A percentile compares a stretch with the other conserved stretches of the same genome.
Conservation (phyloP, 768 basidiomycete genomes). For the Tricholoma sp. region DNA sequence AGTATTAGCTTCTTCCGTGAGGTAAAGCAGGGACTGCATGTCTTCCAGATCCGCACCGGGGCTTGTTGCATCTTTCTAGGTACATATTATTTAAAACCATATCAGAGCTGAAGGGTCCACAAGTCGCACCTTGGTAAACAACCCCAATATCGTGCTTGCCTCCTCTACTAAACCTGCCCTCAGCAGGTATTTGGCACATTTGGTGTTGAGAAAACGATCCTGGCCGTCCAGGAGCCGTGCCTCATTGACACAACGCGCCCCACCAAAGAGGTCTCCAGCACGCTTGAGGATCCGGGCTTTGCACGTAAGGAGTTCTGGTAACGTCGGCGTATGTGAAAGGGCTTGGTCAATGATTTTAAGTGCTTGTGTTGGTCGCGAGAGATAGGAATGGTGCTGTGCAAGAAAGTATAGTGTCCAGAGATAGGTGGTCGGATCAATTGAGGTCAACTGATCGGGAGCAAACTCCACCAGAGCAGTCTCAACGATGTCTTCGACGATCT, state of each 20-base stretch:
- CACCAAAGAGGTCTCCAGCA: conserved; percentile 72
- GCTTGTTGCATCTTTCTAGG: conserved; percentile 76
- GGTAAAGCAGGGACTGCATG: conserved; percentile 90
- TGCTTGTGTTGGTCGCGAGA: conserved; percentile 47
- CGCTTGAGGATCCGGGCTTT: conserved; percentile 84
- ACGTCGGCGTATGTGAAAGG: conserved; percentile 81
- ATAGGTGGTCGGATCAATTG: conserved; percentile 70
- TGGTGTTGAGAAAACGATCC: conserved; percentile 93
- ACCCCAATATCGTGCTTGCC: conserved; percentile 65
- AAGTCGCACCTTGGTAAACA: conserved; percentile 83
- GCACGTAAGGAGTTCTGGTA: conserved; percentile 84
- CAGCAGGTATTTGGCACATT: conserved; percentile 85
- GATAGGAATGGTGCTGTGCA: conserved; percentile 78
- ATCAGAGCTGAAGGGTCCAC: not conserved
- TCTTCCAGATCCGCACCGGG: conserved; percentile 84
- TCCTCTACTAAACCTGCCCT: conserved; percentile 77
- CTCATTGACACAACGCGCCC: conserved; percentile 71
- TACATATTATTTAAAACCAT: not conserved
- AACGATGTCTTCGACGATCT: conserved; percentile 62
- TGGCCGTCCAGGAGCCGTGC: conserved; percentile 86
- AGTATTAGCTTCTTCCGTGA: conserved; percentile 76
- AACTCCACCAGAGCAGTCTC: conserved; percentile 42
- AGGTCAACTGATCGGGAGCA: conserved; percentile 19
- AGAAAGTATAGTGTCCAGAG: conserved; percentile 97
- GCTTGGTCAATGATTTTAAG: conserved; percentile 62